Evolutionary conservation across 495 filamentous ascomycete genomes (phyloP).

Genomic region (Penicillium turbatum): DNA sequence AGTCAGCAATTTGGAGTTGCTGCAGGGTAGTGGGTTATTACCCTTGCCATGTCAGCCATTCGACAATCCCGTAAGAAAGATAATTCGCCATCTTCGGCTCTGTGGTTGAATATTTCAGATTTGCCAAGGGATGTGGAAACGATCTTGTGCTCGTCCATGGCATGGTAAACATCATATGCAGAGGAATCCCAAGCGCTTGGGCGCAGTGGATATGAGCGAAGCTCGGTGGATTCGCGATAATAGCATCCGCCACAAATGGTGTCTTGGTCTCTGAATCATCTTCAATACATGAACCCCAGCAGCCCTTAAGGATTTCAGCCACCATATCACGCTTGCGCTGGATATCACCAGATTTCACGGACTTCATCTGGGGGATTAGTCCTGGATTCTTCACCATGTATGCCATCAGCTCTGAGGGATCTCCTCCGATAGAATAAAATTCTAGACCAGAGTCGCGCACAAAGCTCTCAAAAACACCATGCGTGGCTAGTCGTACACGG

Average conservation of each 20-base stretch:
- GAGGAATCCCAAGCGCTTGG: slow-evolving; percentile 50
- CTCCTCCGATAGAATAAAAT: slow-evolving; percentile 59
- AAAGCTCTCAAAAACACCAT: slow-evolving; percentile 54
- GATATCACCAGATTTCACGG: slow-evolving; percentile 39
- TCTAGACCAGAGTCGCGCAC: slow-evolving; percentile 49
- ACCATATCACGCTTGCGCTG: slow-evolving; percentile 39
- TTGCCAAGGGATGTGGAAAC: slow-evolving; percentile 53
- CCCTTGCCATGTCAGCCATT: slow-evolving; percentile 62
- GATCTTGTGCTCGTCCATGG: slow-evolving; percentile 48
- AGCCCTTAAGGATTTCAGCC: slow-evolving; percentile 51
- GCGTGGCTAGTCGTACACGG: slow-evolving; percentile 58
- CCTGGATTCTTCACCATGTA: slow-evolving; percentile 51
- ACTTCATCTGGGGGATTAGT: slow-evolving; percentile 40
- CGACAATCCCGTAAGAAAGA: slow-evolving; percentile 52
- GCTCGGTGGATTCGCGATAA: slow-evolving; percentile 59
- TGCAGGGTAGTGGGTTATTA: slow-evolving; percentile 4
- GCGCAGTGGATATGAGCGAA: slow-evolving; percentile 60
- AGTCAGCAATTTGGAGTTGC: not conserved
- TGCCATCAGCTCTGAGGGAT: slow-evolving; percentile 58
- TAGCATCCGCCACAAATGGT: slow-evolving; percentile 57
- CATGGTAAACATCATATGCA: slow-evolving; percentile 62
- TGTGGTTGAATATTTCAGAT: slow-evolving; percentile 40
- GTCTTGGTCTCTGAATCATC: slow-evolving; percentile 42
- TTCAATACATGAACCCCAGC: slow-evolving; percentile 57
- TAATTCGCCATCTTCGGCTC: slow-evolving; percentile 47